Evolutionary conservation across 1,139 yeast species (phyloP).

Genomic region (Kodamaea fungicola): DNA sequence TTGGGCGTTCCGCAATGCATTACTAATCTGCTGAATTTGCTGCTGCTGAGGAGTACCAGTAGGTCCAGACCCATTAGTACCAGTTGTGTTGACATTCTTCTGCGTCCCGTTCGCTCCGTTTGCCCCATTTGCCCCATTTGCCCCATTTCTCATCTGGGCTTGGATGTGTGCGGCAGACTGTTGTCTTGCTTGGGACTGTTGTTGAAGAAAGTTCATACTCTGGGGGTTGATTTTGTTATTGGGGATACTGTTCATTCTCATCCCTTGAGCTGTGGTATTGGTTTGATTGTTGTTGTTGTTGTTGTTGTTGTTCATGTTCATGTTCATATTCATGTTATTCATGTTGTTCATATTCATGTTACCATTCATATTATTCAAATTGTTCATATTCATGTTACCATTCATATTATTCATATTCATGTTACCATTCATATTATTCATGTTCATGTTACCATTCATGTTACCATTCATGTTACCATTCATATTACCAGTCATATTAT

Average conservation of each 20-base stretch:
- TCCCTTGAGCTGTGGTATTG: constrained; percentile 8
- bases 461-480: constrained; percentile 7
- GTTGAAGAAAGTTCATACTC: constrained; percentile 35
- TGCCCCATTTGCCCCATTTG: background rate
- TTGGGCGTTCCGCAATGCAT: constrained; percentile 48
- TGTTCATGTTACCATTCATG: constrained; percentile 9
- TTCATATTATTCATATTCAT: constrained; percentile 4
- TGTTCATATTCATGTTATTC: constrained; percentile 14
- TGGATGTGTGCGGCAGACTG: constrained; percentile 38
- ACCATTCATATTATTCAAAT: constrained; percentile 11
- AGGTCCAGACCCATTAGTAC: constrained; percentile 4
- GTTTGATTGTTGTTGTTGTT: constrained; percentile 11
- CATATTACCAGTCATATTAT: constrained; percentile 9
- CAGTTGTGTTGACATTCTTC: background rate
- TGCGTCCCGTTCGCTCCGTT: background rate
- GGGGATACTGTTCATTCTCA: constrained; percentile 6
- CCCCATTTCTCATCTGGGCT: constrained; percentile 22
- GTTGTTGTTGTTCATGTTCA: constrained; percentile 10
- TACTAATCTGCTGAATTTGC: constrained; percentile 36
- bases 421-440: constrained; percentile 6
- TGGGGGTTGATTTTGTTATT: constrained; percentile 27
- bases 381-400: constrained; percentile 13
- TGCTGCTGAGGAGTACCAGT: constrained; percentile 15
- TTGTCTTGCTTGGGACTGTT: constrained; percentile 51
- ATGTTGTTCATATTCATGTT: constrained; percentile 6